Base-by-base conservation (phyloP, 169 alveolate species). In the Miamiensis avidus region DNA sequence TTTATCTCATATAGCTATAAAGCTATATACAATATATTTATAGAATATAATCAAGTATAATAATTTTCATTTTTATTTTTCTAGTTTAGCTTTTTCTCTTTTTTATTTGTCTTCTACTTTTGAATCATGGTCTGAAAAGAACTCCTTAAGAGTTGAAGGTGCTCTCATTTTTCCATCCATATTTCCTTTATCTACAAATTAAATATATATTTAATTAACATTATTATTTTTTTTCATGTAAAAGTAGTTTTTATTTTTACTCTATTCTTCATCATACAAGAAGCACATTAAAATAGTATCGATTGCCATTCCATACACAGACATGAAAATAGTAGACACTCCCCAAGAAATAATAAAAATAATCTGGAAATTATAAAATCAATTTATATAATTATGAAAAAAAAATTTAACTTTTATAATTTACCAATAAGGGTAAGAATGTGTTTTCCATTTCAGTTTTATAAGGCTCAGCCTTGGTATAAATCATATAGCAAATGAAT, bases 221-320 rank as follows among this genome's bases (percentile, higher is more conserved):
- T 49, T 4, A 49, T 49, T 11, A 49, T 49, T 49, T 11, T 49
- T n/a, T n/a, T n/a, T n/a, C n/a, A n/a, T n/a, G n/a, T 11, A 49
- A 49, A 49, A 11, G 4, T 49, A 49, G 20, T 49, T 49, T 11
- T 11, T 11, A 49, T 49, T 49, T 11, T 49, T 49, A 49, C 69
- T 49, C 26, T 11, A 11, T 75, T 89, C 88, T 89, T 91, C 95
- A 78, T 91, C 95, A 34, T 85, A 87, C 27, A 91, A 78, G 87
- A 91, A 91, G 65, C 92, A 91, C 31, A 77, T 76, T 31, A 91
- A 81, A 32, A 91, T 82, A 31, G 95, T 82, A 82, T 89, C 92
- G 33, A 87, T 88, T 75, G 92, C 91, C 87, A 91, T 89, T 25
- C 93, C 92, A 82, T 84, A 91, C 26, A 91, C 88, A 65, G 86